Percentiles rank a stretch among this genome's conserved stretches.
phyloP scores from a whole-genome alignment of 495 filamentous ascomycete species.

The Penicillium waksmanii region DNA sequence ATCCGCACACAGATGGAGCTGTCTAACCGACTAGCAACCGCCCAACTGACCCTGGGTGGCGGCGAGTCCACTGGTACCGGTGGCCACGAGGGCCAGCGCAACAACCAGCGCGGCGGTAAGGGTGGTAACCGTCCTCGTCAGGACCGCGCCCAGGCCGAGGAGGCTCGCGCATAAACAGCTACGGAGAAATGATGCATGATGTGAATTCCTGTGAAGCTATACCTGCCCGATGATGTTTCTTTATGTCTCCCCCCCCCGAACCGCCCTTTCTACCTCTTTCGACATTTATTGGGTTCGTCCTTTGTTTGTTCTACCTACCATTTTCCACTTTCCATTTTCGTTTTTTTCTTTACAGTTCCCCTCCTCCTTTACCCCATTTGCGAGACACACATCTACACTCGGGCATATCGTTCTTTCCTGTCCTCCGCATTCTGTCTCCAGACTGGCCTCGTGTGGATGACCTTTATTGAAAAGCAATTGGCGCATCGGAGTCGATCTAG shows the following conservation, averaged over 20 bases:
- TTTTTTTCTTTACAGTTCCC: constrained; percentile 15
- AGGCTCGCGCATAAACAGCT: constrained; percentile 45
- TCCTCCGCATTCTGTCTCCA: constrained; percentile 18
- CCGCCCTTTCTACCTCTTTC: constrained; percentile 15
- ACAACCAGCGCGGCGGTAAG: constrained; percentile 52
- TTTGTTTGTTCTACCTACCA: constrained; percentile 20
- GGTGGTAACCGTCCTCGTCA: constrained; percentile 50
- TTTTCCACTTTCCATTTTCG: constrained; percentile 18
- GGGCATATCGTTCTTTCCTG: constrained; percentile 9
- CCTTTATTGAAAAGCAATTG: constrained; percentile 25
- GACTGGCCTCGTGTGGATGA: constrained; percentile 3
- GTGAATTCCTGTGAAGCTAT: constrained; percentile 26
- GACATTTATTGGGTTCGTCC: constrained; percentile 21
- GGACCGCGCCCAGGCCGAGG: constrained; percentile 40
- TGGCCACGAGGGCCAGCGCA: constrained; percentile 41
- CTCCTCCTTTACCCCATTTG: constrained; percentile 13
- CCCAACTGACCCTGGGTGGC: constrained; percentile 69
- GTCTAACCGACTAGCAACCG: constrained; percentile 88
- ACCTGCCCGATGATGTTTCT: constrained; percentile 26
- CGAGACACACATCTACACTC: constrained; percentile 13
- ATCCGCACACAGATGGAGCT: constrained; percentile 99
- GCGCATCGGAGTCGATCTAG: constrained; percentile 47
- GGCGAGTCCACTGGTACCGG: constrained; percentile 43
- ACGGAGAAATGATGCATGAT: constrained; percentile 32
- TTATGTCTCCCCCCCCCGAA: constrained; percentile 19